These are phyloP conservation scores for Penicillium diatomitis DNA, from an alignment of 495 filamentous ascomycete species.

Conservation along the genomic window DNA sequence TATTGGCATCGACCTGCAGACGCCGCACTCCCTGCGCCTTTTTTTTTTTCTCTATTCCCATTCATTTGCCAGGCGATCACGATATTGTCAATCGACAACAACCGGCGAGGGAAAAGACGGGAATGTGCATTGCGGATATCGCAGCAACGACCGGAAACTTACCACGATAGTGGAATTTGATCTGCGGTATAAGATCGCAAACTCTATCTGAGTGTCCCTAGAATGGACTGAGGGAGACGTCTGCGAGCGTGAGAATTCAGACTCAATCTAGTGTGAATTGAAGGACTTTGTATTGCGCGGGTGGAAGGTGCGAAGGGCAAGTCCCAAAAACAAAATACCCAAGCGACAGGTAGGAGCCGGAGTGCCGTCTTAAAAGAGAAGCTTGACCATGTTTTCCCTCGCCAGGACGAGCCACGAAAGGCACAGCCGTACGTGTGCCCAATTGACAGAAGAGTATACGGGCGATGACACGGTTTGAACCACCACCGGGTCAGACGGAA, in stretches of 20 bases:
- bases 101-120: neutral
- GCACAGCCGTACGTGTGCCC: too few species aligned
- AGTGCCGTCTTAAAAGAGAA: too few species aligned
- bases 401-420: too few species aligned
- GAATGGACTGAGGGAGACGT: too few species aligned
- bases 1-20: too few species aligned
- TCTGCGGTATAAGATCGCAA: too few species aligned
- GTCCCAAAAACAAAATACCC: neutral
- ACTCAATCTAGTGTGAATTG: too few species aligned
- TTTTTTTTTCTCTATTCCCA: neutral
- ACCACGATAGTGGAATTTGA: constrained; percentile 1
- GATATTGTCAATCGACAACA: neutral
- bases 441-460: neutral
- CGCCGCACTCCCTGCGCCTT: too few species aligned
- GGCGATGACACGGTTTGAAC: neutral
- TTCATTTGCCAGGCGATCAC: neutral
- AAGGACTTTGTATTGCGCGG: too few species aligned
- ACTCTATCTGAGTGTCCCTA: too few species aligned
- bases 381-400: too few species aligned
- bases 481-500: constrained; percentile 11
- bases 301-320: neutral
- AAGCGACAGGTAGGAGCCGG: constrained; percentile 1
- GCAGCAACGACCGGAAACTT: neutral
- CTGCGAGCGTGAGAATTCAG: too few species aligned
- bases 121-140: neutral